Base-by-base conservation (phyloP, 495 filamentous ascomycete species). In the Talaromyces nanjingensis region DNA sequence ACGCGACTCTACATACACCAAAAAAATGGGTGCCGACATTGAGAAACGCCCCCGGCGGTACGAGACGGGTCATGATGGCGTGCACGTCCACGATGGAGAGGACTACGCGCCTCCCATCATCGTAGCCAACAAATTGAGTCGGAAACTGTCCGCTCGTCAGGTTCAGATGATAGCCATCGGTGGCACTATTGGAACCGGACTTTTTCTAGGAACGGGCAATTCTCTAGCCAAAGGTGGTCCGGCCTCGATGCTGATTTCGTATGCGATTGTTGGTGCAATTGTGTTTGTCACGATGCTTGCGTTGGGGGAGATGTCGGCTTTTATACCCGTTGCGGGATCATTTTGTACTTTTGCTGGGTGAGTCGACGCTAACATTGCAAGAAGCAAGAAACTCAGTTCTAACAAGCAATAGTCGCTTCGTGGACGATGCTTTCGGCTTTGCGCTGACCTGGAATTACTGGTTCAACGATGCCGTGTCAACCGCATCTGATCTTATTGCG, bases 401-500 rank as follows among this genome's bases (percentile, higher is more conserved):
- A 49, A 39, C 6, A 54, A 16, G 37, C 31, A 20, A 20, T 66
- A 82, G 80, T 63, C 81, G 89, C 29, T 93, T 89, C 63, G 83
- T 87, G 55, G 87, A 91, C 65, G 80, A 82, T 25, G 85, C 85
- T 54, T 72, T 92, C 65, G 89, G 89, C 27, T 91, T 92, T 71
- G 87, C 89, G 25, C 79, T 90, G 65, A 89, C 87, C 24, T 90
- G 86, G 86, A 89, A 90, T 73, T 86, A 86, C 68, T 85, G 82
- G 81, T 82, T 83, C 58, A 85, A 86, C 70, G 83, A 84, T 75
- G 82, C 82, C 3, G 78, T 83, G 8, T 82, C 80, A 3, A 83
- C 79, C 4, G 82, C 81, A 6, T 76, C 81, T 4, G 81, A 85
- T 75, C 68, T 85, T 31, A 77, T 84, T 53, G 81, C 83, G 1